Conservation (phyloP, 2,329 filamentous ascomycete species). For the Berkeleyomyces rouxiae region DNA sequence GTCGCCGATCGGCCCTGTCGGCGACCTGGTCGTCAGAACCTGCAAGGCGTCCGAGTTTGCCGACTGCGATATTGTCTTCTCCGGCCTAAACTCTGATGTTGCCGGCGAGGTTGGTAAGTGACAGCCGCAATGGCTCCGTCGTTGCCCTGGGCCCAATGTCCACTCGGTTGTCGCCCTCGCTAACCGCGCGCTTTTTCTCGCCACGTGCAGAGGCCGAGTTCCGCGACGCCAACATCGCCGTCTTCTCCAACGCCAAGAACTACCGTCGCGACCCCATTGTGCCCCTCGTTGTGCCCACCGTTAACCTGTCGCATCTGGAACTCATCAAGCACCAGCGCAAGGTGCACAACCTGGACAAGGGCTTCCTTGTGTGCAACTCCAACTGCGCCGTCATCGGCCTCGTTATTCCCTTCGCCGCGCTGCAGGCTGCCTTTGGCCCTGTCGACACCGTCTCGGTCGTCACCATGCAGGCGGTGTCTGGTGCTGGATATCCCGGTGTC, state of each 20-base stretch:
- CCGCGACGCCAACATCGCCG: slow-evolving; percentile 67
- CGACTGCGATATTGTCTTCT: slow-evolving; percentile 89
- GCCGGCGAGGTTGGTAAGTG: slow-evolving; percentile 72
- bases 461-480: slow-evolving; percentile 87
- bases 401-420: slow-evolving; percentile 83
- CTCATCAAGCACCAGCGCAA: slow-evolving; percentile 78
- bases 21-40: slow-evolving; percentile 67
- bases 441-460: slow-evolving; percentile 64
- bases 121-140: not conserved
- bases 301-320: slow-evolving; percentile 76
- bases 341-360: slow-evolving; percentile 56
- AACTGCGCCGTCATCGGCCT: slow-evolving; percentile 96
- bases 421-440: slow-evolving; percentile 72
- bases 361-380: slow-evolving; percentile 92
- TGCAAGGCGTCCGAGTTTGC: slow-evolving; percentile 69
- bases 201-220: slow-evolving; percentile 62
- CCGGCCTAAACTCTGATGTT: slow-evolving; percentile 79
- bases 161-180: not conserved
- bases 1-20: slow-evolving; percentile 62
- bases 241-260: slow-evolving; percentile 98
- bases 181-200: not conserved
- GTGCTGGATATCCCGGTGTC: slow-evolving; percentile 80
- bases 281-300: slow-evolving; percentile 84
- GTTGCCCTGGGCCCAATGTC: not conserved
- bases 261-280: slow-evolving; percentile 81